Base-by-base conservation (phyloP, 139 green algal species). In the Chlamydomonas asymmetrica region DNA sequence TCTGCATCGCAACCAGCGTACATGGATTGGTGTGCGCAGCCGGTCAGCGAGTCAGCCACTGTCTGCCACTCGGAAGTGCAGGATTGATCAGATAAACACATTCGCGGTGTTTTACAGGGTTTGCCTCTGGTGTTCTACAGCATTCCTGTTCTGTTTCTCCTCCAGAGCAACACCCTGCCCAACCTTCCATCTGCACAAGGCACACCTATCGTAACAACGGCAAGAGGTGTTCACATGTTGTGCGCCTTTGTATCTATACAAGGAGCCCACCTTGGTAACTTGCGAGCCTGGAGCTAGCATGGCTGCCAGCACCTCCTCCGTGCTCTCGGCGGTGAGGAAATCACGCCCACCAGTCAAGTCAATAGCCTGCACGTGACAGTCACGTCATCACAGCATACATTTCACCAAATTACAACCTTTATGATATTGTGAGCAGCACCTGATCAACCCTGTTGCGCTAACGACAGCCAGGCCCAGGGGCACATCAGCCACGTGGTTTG, bases 271-370 rank as follows among this genome's bases (percentile, higher is more conserved):
- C 89, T 86, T 89, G 18, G 32, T 82, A 52, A 96, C 79, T 27
- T 40, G 63, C 22, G 90, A 76, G 16, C 83, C 85, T 10, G 75
- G 67, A 0, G 80, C 78, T 34, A 97, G 84, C 80, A 98, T 74
- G 2, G 87, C 64, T 5, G 82, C 85, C 49, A 98, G 82, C 31
- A 80, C 75, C 69, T 91, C 80, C 59, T 92, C 69, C 6, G 94
- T 85, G 0, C 54, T 73, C 41, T 97, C 90, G 22, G 59, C 79
- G 34, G 86, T 94, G 50, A 98, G 67, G 54, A 97, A 97, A 73
- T 98, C 94, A 0, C 94, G 84, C 23, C 74, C 80, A 49, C 93
- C 93, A 45, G 73, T 88, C 59, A 98, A 81, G 80, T 98, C 93
- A 48, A 98, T 0, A n/a, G 23, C 8, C 78, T 80, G 72, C 10